Evolutionary conservation across 73 alveolate species (phyloP).

Genomic region (Paramecium bursaria): DNA sequence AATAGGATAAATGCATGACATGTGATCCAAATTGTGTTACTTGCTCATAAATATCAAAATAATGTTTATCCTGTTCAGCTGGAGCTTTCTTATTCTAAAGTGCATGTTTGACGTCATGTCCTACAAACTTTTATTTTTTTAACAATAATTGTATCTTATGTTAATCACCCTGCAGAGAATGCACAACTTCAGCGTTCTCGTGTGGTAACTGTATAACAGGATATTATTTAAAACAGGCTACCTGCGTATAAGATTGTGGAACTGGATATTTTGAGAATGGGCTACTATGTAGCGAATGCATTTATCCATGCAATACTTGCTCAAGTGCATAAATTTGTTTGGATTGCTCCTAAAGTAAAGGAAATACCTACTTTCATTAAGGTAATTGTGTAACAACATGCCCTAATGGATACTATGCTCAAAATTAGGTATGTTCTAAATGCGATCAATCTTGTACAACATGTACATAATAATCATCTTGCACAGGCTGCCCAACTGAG

Average conservation of each 20-base stretch:
- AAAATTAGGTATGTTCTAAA: not conserved
- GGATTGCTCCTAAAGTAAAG: not conserved
- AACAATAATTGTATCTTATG: constrained; percentile 19
- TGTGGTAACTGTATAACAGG: not conserved
- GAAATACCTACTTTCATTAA: not conserved
- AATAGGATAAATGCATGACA: too few relatives aligned
- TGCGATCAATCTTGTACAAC: constrained; percentile 13
- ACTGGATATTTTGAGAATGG: constrained; percentile 12
- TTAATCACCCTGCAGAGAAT: constrained; percentile 40
- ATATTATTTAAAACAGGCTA: constrained; percentile 15
- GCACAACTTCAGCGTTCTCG: not conserved
- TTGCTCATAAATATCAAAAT: too few relatives aligned
- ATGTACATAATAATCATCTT: constrained; percentile 13
- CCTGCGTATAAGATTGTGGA: constrained; percentile 39
- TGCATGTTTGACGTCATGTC: constrained; percentile 11
- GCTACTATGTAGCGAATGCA: not conserved
- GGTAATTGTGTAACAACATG: constrained; percentile 16
- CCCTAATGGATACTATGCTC: constrained; percentile 12
- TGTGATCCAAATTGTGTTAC: too few relatives aligned
- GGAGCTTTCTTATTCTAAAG: not conserved
- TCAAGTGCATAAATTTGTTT: not conserved
- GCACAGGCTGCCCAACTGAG: constrained; percentile 8
- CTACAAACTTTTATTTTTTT: constrained; percentile 3
- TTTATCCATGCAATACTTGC: constrained; percentile 34
- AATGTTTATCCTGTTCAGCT: constrained; percentile 33